These are phyloP conservation scores for Amanita phalloides DNA, from an alignment of 768 basidiomycete genomes.

Conservation along the genomic window DNA sequence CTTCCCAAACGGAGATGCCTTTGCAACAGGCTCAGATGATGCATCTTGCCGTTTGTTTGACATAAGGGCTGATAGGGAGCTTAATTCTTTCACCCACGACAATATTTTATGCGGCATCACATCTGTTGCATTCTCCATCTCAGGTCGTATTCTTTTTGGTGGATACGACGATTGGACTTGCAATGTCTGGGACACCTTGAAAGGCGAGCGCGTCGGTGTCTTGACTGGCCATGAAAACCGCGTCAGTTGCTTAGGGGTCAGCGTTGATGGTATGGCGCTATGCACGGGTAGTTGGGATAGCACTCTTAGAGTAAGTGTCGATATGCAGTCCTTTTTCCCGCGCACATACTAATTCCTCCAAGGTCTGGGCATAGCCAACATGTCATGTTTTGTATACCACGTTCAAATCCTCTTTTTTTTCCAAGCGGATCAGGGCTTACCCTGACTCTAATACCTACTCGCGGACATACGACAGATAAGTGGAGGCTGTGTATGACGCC, in stretches of 20 bases:
- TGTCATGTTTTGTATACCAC: conserved; percentile 1
- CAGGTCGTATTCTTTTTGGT: conserved; percentile 94
- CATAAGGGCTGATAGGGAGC: conserved; percentile 92
- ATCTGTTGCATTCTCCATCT: conserved; percentile 97
- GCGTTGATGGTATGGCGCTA: conserved; percentile 93
- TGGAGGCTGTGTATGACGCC: neutral
- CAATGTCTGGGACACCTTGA: conserved; percentile 99
- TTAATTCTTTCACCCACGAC: conserved; percentile 96
- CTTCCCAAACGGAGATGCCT: conserved; percentile 99
- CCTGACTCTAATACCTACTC: neutral
- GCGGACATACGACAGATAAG: neutral
- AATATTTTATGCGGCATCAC: conserved; percentile 99
- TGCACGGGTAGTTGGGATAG: conserved; percentile 99
- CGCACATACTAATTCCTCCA: conserved; percentile 7
- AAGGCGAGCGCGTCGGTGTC: conserved; percentile 96
- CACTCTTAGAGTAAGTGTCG: conserved; percentile 71
- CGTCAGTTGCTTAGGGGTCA: conserved; percentile 93
- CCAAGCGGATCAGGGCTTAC: neutral
- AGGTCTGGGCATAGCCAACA: conserved; percentile 77
- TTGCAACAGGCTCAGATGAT: conserved; percentile 97
- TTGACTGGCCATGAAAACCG: conserved; percentile 97
- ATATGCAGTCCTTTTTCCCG: conserved; percentile 1
- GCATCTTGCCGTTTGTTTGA: conserved; percentile 98
- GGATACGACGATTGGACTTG: conserved; percentile 99
- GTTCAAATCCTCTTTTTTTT: neutral